Evolutionary conservation across 106 monocot species (phyloP).

Genomic region (Platanthera zijinensis): DNA sequence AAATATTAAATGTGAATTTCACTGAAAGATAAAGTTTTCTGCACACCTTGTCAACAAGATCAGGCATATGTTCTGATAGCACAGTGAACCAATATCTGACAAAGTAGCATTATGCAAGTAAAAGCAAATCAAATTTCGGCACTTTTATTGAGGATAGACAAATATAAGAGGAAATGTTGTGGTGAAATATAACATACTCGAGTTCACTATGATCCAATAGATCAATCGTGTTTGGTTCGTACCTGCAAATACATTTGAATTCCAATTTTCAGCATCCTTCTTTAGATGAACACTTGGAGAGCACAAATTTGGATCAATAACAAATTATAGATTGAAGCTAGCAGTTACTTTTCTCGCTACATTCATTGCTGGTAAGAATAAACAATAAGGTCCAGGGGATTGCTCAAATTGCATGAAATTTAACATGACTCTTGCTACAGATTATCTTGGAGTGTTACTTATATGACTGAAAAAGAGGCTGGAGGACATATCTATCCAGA

Average conservation of each 20-base stretch:
- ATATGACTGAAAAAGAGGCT: not conserved
- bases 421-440: not conserved
- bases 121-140: not conserved
- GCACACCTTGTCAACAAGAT: conserved; percentile 95
- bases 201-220: conserved; percentile 75
- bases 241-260: conserved; percentile 46
- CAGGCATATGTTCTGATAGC: conserved; percentile 80
- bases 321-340: conserved; percentile 1
- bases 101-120: not conserved
- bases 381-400: not conserved
- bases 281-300: not conserved
- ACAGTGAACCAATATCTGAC: conserved; percentile 89
- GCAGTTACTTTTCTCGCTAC: not conserved
- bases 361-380: not conserved
- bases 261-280: not conserved
- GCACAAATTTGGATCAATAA: not conserved
- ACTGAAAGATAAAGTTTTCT: not conserved
- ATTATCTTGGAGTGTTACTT: not conserved
- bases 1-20: not conserved
- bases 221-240: conserved; percentile 98
- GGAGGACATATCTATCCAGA: not conserved
- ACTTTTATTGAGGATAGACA: not conserved
- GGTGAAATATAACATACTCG: conserved; percentile 51
- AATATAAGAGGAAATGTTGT: not conserved
- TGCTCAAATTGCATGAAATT: not conserved